phyloP scores from a whole-genome alignment of 805 yeast genomes.

The Saitoella complicata region DNA sequence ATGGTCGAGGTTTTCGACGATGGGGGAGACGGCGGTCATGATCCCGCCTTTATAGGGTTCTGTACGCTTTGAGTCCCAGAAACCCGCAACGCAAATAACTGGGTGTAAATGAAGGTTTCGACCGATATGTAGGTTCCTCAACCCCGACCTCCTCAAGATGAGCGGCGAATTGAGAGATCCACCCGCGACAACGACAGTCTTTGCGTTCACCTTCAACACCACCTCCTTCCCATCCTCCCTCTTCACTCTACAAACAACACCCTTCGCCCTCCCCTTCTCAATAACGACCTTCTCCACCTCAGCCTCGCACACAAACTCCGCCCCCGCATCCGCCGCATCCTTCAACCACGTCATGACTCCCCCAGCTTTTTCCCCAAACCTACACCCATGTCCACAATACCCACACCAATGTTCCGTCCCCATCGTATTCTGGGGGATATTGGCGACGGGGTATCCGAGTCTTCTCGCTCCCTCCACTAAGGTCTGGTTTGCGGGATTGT shows the following conservation, averaged over 20 bases:
- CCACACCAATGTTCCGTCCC: constrained; percentile 32
- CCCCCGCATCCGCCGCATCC: constrained; percentile 31
- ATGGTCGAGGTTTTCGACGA: constrained; percentile 33
- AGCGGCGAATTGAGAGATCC: constrained; percentile 37
- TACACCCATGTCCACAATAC: constrained; percentile 33
- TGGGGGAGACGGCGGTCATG: constrained; percentile 32
- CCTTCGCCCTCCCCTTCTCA: constrained; percentile 29
- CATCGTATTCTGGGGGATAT: constrained; percentile 32
- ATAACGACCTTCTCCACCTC: constrained; percentile 26
- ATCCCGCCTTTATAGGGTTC: constrained; percentile 30
- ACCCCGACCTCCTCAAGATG: constrained; percentile 32
- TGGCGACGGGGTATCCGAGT: constrained; percentile 29
- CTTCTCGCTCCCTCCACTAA: constrained; percentile 30
- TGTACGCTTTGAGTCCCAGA: constrained; percentile 24
- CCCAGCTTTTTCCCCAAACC: constrained; percentile 38
- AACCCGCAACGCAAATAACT: constrained; percentile 26
- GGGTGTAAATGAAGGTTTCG: constrained; percentile 38
- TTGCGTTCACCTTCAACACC: constrained; percentile 21
- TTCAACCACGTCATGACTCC: constrained; percentile 34
- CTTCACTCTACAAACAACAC: constrained; percentile 16
- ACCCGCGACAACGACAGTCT: constrained; percentile 26
- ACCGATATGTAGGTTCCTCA: constrained; percentile 36
- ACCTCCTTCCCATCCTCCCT: too few relatives aligned
- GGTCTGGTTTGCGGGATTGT: constrained; percentile 29
- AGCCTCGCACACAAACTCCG: constrained; percentile 31